Base-by-base conservation (phyloP, 352 stramenopile species). In the Elongisporangium undulatum region DNA sequence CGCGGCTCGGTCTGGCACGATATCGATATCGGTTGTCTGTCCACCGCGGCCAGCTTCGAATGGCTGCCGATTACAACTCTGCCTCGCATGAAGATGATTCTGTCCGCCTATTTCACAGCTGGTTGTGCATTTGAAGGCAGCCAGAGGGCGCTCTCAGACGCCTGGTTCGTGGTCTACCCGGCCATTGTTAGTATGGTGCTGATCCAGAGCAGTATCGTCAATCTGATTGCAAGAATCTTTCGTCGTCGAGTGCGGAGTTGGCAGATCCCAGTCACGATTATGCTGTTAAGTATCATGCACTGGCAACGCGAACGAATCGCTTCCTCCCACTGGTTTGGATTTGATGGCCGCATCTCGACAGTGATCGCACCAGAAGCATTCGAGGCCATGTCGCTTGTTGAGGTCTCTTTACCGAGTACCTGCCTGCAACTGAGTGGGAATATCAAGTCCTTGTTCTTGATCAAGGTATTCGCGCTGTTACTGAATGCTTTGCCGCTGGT, bases 161-260 rank as follows among this genome's bases (percentile, higher is more conserved):
- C 68, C 3, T 82, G 73, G 69, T 82, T 76, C 51, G 65, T 72
- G n/a, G 68, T 85, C 12, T 87, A 84, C 51, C 72, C 71, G 0
- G 59, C 61, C 2, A 65, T 85, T 21, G 58, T 51, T 9, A 75
- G 81, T 59, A 59, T 71, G 7, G 52, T 72, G 9, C 59, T 84
- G 2, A 55, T 84, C 5, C 69, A 67, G 39, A 83, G 69, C 68
- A 79, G 71, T 17, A 19, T 82, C 41, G 53, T 81, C 54, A 84
- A 87, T 56, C 58, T 80, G 12, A 15, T 71, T 2, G 65, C 72
- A 49, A 82, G 77, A 51, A 50, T 77, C 17, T 49, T 65, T n/a
- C 61, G 72, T 9, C 64, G 63, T 0, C 72, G 72, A 8, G 59
- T 78, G n/a, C 62, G 57, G 20, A 71, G 82, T 23, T 55, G 52